Percentiles rank a stretch among this genome's conserved stretches.
These are phyloP conservation scores for Setaria viridis DNA, from an alignment of 202 grass and related monocot genomes.

Conservation along the genomic window DNA sequence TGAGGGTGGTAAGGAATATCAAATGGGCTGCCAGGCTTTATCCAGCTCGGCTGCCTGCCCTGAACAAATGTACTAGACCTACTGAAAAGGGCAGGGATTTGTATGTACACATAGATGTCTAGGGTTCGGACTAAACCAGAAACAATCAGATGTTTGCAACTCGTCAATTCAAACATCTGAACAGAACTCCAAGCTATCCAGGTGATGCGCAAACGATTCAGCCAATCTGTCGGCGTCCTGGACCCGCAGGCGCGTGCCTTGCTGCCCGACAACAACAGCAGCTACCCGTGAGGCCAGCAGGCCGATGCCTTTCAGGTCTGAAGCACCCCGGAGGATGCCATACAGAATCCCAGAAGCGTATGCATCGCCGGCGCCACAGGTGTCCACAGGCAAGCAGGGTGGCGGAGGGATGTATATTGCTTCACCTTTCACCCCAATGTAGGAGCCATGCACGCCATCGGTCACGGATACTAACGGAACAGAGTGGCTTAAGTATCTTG, in stretches of 20 bases:
- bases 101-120: constrained; percentile 44
- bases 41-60: not conserved
- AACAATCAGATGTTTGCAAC: constrained; percentile 52
- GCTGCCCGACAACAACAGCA: constrained; percentile 77
- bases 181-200: constrained; percentile 67
- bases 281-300: constrained; percentile 76
- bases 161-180: constrained; percentile 60
- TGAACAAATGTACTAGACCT: constrained; percentile 45
- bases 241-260: constrained; percentile 82
- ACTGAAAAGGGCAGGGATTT: constrained; percentile 7
- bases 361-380: constrained; percentile 88
- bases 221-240: constrained; percentile 69
- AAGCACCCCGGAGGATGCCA: constrained; percentile 76
- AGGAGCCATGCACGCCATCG: constrained; percentile 76
- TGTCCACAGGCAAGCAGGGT: constrained; percentile 71
- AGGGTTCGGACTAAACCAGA: constrained; percentile 29
- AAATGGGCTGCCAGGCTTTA: constrained; percentile 13
- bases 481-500: constrained; percentile 78
- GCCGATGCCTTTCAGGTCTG: constrained; percentile 81
- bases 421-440: constrained; percentile 86
- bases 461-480: constrained; percentile 86
- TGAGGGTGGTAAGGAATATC: constrained; percentile 1
- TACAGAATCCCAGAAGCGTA: constrained; percentile 89
- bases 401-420: constrained; percentile 83
- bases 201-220: constrained; percentile 63